Percentiles rank a stretch among this genome's conserved stretches.
Conservation (phyloP, 1,139 yeast species). For the Eremothecium gossypii region DNA sequence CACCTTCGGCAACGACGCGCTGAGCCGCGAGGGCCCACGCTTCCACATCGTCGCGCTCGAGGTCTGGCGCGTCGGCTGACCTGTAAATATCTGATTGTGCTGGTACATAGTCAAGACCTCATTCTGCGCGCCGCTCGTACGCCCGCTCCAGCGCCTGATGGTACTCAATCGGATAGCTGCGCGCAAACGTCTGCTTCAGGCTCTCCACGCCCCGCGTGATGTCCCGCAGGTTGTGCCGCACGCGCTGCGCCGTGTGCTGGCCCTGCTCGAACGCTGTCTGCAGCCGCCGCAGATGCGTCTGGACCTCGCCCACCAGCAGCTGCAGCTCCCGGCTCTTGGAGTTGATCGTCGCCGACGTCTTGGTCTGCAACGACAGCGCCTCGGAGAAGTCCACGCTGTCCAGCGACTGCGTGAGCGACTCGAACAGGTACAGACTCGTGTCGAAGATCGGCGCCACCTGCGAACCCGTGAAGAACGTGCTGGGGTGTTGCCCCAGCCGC, state of each 20-base stretch:
- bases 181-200: slow-evolving; percentile 16
- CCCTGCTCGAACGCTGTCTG: slow-evolving; percentile 20
- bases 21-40: slow-evolving; percentile 50
- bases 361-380: slow-evolving; percentile 25
- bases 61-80: slow-evolving; percentile 65
- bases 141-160: slow-evolving; percentile 26
- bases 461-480: slow-evolving; percentile 13
- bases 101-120: background rate
- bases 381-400: slow-evolving; percentile 27
- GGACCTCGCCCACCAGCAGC: slow-evolving; percentile 20
- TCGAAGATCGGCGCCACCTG: slow-evolving; percentile 27
- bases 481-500: slow-evolving; percentile 13
- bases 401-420: slow-evolving; percentile 22
- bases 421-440: slow-evolving; percentile 25
- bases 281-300: slow-evolving; percentile 12
- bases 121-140: slow-evolving; percentile 17
- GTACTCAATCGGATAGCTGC: slow-evolving; percentile 26
- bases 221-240: slow-evolving; percentile 16
- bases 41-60: slow-evolving; percentile 74
- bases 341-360: slow-evolving; percentile 27
- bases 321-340: slow-evolving; percentile 26
- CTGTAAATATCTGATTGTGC: background rate
- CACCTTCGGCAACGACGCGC: slow-evolving; percentile 85
- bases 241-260: slow-evolving; percentile 12
- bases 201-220: slow-evolving; percentile 15